phyloP scores from a whole-genome alignment of 2,329 filamentous ascomycete species.

The Ascochyta clinopodiicola region DNA sequence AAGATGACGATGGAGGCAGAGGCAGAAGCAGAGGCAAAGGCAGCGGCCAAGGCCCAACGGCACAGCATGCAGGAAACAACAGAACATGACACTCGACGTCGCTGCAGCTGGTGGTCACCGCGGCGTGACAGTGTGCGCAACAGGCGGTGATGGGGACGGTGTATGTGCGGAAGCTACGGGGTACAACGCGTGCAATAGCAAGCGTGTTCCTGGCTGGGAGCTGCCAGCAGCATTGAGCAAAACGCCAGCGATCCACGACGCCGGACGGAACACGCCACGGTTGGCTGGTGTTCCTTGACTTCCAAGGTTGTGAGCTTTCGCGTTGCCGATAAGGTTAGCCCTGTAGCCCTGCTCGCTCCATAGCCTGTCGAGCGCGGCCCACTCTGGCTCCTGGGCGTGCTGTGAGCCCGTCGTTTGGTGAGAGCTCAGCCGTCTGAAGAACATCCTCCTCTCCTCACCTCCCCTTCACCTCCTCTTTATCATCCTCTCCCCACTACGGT shows the following conservation, averaged over 20 bases:
- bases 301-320: constrained; percentile 31
- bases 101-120: constrained; percentile 8
- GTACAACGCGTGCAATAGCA: constrained; percentile 25
- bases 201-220: constrained; percentile 44
- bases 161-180: constrained; percentile 29
- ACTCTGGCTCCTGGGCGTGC: constrained; percentile 31
- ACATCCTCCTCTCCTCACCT: constrained; percentile 36
- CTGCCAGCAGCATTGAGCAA: constrained; percentile 31
- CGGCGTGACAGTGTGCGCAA: constrained; percentile 19
- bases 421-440: constrained; percentile 45
- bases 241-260: constrained; percentile 33
- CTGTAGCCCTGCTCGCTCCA: background rate
- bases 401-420: constrained; percentile 46
- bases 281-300: constrained; percentile 39
- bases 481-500: constrained; percentile 41
- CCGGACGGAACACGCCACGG: constrained; percentile 19
- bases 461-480: constrained; percentile 35
- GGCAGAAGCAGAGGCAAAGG: too few relatives aligned
- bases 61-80: constrained; percentile 3
- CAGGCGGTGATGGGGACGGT: constrained; percentile 12
- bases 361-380: constrained; percentile 29
- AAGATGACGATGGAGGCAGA: too few relatives aligned
- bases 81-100: background rate
- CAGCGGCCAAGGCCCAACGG: background rate
- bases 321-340: constrained; percentile 23